These are phyloP conservation scores for Aspergillus fructus DNA, from an alignment of 2,329 filamentous ascomycete species.

Conservation along the genomic window DNA sequence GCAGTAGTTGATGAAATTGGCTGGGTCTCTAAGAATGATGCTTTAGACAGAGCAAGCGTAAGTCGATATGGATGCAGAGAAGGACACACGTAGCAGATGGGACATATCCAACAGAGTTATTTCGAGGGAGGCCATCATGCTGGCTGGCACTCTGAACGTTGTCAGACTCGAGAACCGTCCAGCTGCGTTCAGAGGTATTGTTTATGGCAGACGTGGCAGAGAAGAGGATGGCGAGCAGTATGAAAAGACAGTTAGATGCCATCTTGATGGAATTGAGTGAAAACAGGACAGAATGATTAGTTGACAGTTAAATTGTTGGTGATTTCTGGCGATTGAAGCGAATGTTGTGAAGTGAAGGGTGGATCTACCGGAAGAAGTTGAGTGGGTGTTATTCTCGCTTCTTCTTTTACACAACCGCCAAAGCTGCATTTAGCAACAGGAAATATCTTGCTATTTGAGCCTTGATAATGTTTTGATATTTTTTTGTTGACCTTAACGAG, in stretches of 20 bases:
- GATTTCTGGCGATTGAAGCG: too few relatives aligned
- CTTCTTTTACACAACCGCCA: too few relatives aligned
- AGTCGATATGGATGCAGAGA: not conserved
- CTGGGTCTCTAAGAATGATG: not conserved
- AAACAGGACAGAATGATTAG: too few relatives aligned
- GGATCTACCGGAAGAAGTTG: too few relatives aligned
- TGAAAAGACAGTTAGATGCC: not conserved
- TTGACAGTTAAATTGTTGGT: too few relatives aligned
- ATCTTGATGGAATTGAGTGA: not conserved
- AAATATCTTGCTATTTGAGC: too few relatives aligned
- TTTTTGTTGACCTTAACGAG: too few relatives aligned
- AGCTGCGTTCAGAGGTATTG: not conserved
- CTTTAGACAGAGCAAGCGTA: too few relatives aligned
- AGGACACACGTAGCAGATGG: constrained; percentile 3
- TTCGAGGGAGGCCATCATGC: constrained; percentile 2
- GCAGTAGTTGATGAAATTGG: constrained; percentile 12
- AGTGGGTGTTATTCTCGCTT: too few relatives aligned
- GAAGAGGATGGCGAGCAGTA: not conserved
- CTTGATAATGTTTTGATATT: too few relatives aligned
- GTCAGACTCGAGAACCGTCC: constrained; percentile 4
- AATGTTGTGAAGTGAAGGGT: too few relatives aligned
- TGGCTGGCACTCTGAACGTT: constrained; percentile 9
- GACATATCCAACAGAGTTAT: constrained; percentile 3
- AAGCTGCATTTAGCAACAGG: too few relatives aligned
- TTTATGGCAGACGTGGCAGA: not conserved